Evolutionary conservation across 441 rosid species (phyloP), one percentile per base, ranked within the genome.

Genomic region (Daphne laureola): DNA sequence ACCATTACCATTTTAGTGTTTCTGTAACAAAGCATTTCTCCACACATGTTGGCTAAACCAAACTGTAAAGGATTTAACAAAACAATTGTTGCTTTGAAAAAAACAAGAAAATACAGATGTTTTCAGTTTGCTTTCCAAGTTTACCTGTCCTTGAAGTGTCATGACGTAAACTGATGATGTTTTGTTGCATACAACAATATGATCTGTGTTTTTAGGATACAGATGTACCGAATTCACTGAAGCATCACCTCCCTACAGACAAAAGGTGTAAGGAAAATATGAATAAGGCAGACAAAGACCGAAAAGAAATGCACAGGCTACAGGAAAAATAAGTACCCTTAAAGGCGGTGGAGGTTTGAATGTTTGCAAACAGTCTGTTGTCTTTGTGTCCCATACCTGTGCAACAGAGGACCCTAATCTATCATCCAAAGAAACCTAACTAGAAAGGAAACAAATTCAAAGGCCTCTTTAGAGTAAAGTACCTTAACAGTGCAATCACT

Each of bases 131-230:
- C 48, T 26, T 44, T 43, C 26, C 27, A 6, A 58, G 46, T 54
- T 21, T 66, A 94, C 99, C 97, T 90, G 99, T 65, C 98, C 99
- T 72, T 87, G 98, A 67, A 87, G 96, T 12, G 99, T 94, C 99
- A 94, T 94, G 54, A 90, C 72, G 67, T 83, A 90, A 70, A 90
- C 61, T 15, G 94, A 82, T 27, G 98, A 94, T 49, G 98, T 87
- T 80, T 80, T 94, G 69, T 87, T 94, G 72, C 98, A 94, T 49
- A 94, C 98, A 63, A 84, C 72, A 44, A 94, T 80, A 67, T 86
- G 99, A 69, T 94, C 92, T 8, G 92, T 68, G 69, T 79, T 94
- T 74, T 90, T 87, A 0, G 99, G 94, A 73, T 77, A 88, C 68
- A 94, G 75, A 77, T 86, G 96, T 70, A 94, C 80, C 54, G 99